A percentile compares a stretch with the other conserved stretches of the same genome.
Conservation (phyloP, 1,284 basidiomycete species). For the Cystobasidium sp. region DNA sequence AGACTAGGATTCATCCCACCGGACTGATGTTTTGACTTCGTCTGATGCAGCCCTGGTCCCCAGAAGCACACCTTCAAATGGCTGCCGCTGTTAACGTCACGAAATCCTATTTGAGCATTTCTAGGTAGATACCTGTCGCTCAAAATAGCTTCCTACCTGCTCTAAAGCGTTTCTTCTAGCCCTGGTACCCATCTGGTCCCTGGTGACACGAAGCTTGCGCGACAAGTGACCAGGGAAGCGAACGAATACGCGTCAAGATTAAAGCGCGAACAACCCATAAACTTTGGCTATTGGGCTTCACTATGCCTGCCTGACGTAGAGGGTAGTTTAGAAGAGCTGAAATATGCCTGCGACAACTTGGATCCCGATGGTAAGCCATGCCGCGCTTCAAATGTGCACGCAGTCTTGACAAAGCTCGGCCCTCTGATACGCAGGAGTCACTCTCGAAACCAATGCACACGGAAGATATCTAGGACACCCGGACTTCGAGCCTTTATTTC, state of each 20-base stretch:
- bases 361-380: conserved; percentile 16
- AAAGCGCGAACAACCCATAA: neutral
- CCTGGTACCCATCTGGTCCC: conserved; percentile 6
- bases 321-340: conserved; percentile 21
- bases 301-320: conserved; percentile 17
- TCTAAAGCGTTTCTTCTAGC: neutral
- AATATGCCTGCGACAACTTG: conserved; percentile 19
- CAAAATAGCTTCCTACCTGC: neutral
- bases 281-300: conserved; percentile 30
- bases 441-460: conserved; percentile 26
- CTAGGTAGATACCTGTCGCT: neutral
- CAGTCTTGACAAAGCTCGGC: neutral
- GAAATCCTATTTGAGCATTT: conserved; percentile 31
- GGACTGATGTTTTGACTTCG: neutral
- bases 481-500: conserved; percentile 10
- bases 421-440: neutral
- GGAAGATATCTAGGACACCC: conserved; percentile 15
- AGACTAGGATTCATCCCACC: neutral
- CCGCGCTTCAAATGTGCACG: neutral
- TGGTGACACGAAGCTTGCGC: neutral
- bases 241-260: conserved; percentile 29
- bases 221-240: conserved; percentile 8
- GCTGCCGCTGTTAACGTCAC: conserved; percentile 13
- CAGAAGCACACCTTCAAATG: conserved; percentile 16
- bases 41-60: conserved; percentile 10